Base-by-base conservation (phyloP, 2,329 filamentous ascomycete genomes). In the Pestalotiopsis sp. region DNA sequence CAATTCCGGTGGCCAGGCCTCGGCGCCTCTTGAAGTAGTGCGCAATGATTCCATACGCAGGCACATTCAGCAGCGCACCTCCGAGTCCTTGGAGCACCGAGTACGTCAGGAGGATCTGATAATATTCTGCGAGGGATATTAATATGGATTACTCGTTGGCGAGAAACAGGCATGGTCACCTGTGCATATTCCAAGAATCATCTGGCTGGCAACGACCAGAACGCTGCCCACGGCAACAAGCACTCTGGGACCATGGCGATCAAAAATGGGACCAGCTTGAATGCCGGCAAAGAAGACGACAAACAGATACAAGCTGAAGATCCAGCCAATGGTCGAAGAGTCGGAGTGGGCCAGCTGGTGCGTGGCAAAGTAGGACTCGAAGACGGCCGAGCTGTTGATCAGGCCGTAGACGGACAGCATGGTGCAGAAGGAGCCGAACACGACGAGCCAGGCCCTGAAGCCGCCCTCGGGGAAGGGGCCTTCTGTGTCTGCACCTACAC, bases 251-350 rank as follows among this genome's bases (percentile, higher is more conserved):
- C 55, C 66, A 59, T 68, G 62, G 35, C 52, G 61, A 6, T 68
- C 61, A 26, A 60, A 60, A 4, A 64, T 38, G 20, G 66, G 66
- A 0, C 94, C 94, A 63, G 94, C 90, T 74, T 95, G 92, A 10
- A 97, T 87, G 30, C 93, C 93, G 48, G 92, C 89, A 74, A 95
- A 93, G 78, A 96, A 95, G 59, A 92, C 88, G 60, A 95, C 82
- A 75, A 96, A 97, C 38, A 93, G 84, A 75, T 94, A 95, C 64
- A 96, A 81, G 73, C 91, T 90, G 73, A 95, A 94, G 70, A 97
- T 93, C 94, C 94, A 97, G n/a, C 92, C 92, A 62, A 94, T 90
- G 64, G 87, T 84, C 3, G 89, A 90, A 11, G 90, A 85, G 66
- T 81, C 86, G 77, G 94, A 90, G 24, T 85, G 80, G n/a, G 81